phyloP scores from a whole-genome alignment of 768 basidiomycete species.

The Trametes elegans region DNA sequence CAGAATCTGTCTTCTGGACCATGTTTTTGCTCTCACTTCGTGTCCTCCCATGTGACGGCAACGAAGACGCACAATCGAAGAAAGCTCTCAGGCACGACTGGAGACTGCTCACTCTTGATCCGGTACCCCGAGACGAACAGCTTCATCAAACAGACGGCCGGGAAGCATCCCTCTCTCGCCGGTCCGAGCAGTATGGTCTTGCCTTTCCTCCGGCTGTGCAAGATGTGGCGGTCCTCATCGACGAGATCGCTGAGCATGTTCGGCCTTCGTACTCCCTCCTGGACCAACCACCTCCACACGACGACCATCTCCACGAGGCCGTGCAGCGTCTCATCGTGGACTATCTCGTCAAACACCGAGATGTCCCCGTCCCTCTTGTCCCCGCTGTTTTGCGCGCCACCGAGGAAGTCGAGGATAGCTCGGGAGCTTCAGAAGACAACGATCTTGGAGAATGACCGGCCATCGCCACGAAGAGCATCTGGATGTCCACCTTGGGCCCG shows the following conservation, averaged over 20 bases:
- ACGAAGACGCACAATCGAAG: not conserved
- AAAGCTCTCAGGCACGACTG: not conserved
- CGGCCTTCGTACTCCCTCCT: not conserved
- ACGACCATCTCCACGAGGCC: slow-evolving; percentile 8
- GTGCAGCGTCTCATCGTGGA: slow-evolving; percentile 1
- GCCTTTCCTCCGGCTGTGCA: not conserved
- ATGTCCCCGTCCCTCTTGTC: not conserved
- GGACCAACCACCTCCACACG: not conserved
- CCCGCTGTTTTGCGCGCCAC: too few species aligned
- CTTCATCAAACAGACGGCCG: not conserved
- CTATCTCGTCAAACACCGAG: slow-evolving; percentile 1
- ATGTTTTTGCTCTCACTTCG: not conserved
- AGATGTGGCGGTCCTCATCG: not conserved
- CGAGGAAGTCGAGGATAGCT: too few species aligned
- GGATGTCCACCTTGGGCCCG: too few species aligned
- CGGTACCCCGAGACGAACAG: not conserved
- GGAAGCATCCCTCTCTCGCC: not conserved
- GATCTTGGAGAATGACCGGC: too few species aligned
- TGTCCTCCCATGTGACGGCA: not conserved
- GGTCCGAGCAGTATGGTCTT: not conserved
- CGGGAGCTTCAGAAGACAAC: too few species aligned
- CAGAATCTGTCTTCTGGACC: slow-evolving; percentile 15
- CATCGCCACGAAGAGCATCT: too few species aligned
- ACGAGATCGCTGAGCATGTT: not conserved
- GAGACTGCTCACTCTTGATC: not conserved